Percentiles rank a stretch among this genome's conserved stretches.
These are phyloP conservation scores for Rachicladosporium sp. DNA, from an alignment of 2,329 filamentous ascomycete genomes.

Conservation along the genomic window DNA sequence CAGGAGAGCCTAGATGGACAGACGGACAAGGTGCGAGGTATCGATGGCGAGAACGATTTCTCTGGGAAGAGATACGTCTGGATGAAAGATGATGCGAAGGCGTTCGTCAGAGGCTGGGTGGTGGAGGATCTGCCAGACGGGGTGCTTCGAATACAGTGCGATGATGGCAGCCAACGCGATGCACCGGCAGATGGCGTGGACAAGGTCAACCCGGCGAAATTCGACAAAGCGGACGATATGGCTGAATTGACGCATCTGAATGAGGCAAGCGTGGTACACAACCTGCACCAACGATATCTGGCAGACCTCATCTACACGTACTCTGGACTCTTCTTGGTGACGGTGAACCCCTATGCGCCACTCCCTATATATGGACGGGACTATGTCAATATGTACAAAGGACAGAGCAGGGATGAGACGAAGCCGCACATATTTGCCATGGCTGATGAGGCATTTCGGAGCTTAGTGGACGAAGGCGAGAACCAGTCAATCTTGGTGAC, in stretches of 20 bases:
- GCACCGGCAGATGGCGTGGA: conserved; percentile 79
- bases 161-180: conserved; percentile 83
- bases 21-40: conserved; percentile 49
- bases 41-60: conserved; percentile 97
- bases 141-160: conserved; percentile 74
- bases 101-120: conserved; percentile 87
- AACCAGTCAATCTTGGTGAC: conserved; percentile 98
- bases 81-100: conserved; percentile 74
- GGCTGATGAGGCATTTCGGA: conserved; percentile 92
- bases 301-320: conserved; percentile 95
- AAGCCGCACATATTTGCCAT: conserved; percentile 97
- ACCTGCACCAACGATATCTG: conserved; percentile 88
- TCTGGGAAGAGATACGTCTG: conserved; percentile 97
- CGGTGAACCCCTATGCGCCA: conserved; percentile 91
- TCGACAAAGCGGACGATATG: conserved; percentile 99
- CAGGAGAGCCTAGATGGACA: conserved; percentile 58
- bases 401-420: conserved; percentile 79
- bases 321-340: conserved; percentile 90
- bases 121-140: conserved; percentile 64
- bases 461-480: conserved; percentile 83
- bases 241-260: conserved; percentile 96
- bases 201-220: conserved; percentile 98
- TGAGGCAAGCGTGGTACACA: conserved; percentile 94
- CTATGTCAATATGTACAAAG: conserved; percentile 97
- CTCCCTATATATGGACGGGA: conserved; percentile 93